phyloP scores from a whole-genome alignment of 83 land plant species.

The Thuja plicata region DNA sequence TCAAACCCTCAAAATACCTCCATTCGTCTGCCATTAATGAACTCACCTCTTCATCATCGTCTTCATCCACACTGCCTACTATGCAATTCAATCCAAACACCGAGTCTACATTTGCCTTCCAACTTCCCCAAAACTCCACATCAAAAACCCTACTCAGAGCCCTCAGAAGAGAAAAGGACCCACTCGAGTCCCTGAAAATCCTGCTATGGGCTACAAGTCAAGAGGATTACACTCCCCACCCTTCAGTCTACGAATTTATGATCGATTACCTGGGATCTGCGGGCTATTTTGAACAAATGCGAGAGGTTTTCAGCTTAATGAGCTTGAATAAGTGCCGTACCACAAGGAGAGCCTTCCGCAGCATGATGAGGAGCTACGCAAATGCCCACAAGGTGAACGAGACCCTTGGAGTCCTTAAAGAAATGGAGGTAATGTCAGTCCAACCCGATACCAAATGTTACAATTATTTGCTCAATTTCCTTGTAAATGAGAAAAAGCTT shows the following conservation, averaged over 20 bases:
- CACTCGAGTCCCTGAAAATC: conserved; percentile 27
- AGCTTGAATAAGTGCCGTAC: conserved; percentile 21
- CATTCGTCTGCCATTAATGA: background rate
- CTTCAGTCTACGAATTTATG: conserved; percentile 34
- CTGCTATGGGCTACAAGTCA: conserved; percentile 54
- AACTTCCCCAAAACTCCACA: conserved; percentile 39
- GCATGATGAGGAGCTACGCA: conserved; percentile 38
- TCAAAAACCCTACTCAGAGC: conserved; percentile 38
- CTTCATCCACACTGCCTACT: background rate
- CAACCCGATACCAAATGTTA: conserved; percentile 27
- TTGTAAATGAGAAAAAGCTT: conserved; percentile 58
- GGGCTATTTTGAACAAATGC: conserved; percentile 45
- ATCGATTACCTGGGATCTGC: conserved; percentile 42
- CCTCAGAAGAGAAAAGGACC: conserved; percentile 36
- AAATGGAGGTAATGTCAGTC: conserved; percentile 39
- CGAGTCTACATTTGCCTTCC: background rate
- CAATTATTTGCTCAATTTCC: conserved; percentile 51
- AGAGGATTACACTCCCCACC: conserved; percentile 33
- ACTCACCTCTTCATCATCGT: background rate
- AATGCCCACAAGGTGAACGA: conserved; percentile 43
- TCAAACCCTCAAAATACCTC: conserved; percentile 15
- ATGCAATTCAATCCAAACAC: background rate
- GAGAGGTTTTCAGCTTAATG: conserved; percentile 28
- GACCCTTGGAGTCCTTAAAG: conserved; percentile 26
- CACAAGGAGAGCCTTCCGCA: conserved; percentile 32